Percentiles rank a stretch among this genome's conserved stretches.
Evolutionary conservation across 1,139 yeast species (phyloP).

Genomic region (Kluyveromyces sp.): DNA sequence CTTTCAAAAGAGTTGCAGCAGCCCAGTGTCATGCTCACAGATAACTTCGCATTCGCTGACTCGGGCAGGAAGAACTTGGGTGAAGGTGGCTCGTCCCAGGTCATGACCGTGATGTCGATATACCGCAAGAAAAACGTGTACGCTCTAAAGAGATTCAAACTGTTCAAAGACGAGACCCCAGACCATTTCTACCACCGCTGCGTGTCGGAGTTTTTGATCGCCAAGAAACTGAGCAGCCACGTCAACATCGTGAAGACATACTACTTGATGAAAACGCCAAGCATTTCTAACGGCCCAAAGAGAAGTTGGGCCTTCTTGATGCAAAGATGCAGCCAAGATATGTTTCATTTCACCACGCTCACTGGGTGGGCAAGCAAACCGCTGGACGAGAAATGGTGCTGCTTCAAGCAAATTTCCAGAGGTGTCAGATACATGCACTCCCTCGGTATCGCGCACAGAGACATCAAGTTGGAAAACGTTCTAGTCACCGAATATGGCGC

Average conservation of each 20-base stretch:
- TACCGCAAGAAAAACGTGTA: slow-evolving; percentile 30
- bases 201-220: slow-evolving; percentile 53
- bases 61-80: slow-evolving; percentile 43
- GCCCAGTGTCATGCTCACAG: slow-evolving; percentile 45
- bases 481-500: slow-evolving; percentile 50
- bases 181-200: slow-evolving; percentile 62
- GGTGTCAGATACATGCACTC: slow-evolving; percentile 68
- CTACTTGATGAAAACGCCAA: slow-evolving; percentile 50
- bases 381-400: slow-evolving; percentile 44
- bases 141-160: slow-evolving; percentile 62
- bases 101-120: slow-evolving; percentile 43
- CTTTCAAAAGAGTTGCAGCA: slow-evolving; percentile 51
- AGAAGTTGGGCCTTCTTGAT: slow-evolving; percentile 75
- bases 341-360: slow-evolving; percentile 51
- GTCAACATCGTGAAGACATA: slow-evolving; percentile 54
- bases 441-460: slow-evolving; percentile 81
- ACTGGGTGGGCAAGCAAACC: slow-evolving; percentile 42
- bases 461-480: slow-evolving; percentile 88
- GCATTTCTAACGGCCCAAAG: slow-evolving; percentile 39
- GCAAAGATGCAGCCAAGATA: slow-evolving; percentile 62
- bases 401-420: slow-evolving; percentile 40
- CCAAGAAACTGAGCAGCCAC: slow-evolving; percentile 42
- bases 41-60: slow-evolving; percentile 48
- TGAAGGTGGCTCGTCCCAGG: slow-evolving; percentile 68
- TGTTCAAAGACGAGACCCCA: slow-evolving; percentile 53